Evolutionary conservation across 768 basidiomycete genomes (phyloP).

Genomic region (Auricularia cornea): DNA sequence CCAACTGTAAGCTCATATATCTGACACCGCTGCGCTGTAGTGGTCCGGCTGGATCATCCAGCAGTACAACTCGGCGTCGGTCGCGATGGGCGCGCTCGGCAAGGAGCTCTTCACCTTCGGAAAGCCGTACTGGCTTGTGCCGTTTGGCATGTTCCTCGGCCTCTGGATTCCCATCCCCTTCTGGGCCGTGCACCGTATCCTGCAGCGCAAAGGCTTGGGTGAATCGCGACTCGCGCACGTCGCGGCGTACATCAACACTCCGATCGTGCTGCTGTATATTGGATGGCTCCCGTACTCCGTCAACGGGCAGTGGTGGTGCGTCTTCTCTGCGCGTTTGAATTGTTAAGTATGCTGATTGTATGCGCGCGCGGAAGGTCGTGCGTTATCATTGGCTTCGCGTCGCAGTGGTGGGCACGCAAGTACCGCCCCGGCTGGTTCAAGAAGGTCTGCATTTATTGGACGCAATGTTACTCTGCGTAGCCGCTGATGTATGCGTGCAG

Average conservation of each 20-base stretch:
- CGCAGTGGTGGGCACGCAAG: conserved; percentile 44
- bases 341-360: conserved; percentile 25
- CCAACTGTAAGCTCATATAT: too few species aligned
- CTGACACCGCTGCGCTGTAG: not conserved
- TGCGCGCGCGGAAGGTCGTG: conserved; percentile 27
- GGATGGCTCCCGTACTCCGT: conserved; percentile 22
- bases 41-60: conserved; percentile 46
- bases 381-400: conserved; percentile 39
- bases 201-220: conserved; percentile 19
- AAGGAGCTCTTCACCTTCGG: too few species aligned
- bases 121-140: too few species aligned
- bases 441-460: conserved; percentile 27
- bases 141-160: conserved; percentile 45
- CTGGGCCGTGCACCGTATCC: conserved; percentile 35
- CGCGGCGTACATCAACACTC: conserved; percentile 38
- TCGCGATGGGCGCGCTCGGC: too few species aligned
- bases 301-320: conserved; percentile 34
- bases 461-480: not conserved
- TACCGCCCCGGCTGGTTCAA: conserved; percentile 38
- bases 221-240: conserved; percentile 25
- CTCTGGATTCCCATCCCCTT: conserved; percentile 42
- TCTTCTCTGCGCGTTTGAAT: not conserved
- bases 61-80: too few species aligned
- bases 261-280: conserved; percentile 30
- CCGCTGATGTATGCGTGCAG: conserved; percentile 11